Conservation (phyloP, 768 basidiomycete genomes). For the Lactarius pseudohatsudake region DNA sequence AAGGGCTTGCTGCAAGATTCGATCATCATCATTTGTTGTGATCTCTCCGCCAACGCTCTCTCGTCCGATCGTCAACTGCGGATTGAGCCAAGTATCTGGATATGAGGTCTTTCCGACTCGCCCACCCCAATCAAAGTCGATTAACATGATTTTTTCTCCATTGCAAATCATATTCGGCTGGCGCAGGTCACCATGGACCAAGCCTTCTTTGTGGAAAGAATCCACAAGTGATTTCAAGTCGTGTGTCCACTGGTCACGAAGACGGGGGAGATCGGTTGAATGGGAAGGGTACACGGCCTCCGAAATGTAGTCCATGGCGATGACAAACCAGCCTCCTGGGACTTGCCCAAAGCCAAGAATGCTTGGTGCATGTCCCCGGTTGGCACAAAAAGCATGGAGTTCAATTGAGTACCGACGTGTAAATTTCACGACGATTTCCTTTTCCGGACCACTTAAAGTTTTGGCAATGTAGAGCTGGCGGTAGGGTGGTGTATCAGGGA, state of each 20-base stretch:
- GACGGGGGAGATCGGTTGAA: neutral
- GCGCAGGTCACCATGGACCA: neutral
- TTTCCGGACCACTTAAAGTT: neutral
- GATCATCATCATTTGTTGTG: too few relatives aligned
- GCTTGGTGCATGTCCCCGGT: neutral
- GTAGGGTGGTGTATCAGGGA: neutral
- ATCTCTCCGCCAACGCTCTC: too few relatives aligned
- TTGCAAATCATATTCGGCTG: too few relatives aligned
- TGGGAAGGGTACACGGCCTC: neutral
- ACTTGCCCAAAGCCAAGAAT: neutral
- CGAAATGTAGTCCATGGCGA: slow-evolving; percentile 1
- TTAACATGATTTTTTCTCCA: too few relatives aligned
- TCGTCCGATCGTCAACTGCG: too few relatives aligned
- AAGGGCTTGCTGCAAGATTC: too few relatives aligned
- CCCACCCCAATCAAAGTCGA: too few relatives aligned
- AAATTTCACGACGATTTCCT: neutral
- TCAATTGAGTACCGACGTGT: neutral
- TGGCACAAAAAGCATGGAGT: slow-evolving; percentile 5
- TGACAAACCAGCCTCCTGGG: neutral
- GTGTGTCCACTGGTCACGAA: neutral
- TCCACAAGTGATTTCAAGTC: neutral
- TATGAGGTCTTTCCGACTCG: too few relatives aligned
- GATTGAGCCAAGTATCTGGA: too few relatives aligned
- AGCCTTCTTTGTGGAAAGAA: neutral
- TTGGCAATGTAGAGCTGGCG: slow-evolving; percentile 1